Evolutionary conservation across 164 flowering plant genomes (phyloP), one percentile per base, ranked within the genome.

Genomic region (Aristolochia contorta): DNA sequence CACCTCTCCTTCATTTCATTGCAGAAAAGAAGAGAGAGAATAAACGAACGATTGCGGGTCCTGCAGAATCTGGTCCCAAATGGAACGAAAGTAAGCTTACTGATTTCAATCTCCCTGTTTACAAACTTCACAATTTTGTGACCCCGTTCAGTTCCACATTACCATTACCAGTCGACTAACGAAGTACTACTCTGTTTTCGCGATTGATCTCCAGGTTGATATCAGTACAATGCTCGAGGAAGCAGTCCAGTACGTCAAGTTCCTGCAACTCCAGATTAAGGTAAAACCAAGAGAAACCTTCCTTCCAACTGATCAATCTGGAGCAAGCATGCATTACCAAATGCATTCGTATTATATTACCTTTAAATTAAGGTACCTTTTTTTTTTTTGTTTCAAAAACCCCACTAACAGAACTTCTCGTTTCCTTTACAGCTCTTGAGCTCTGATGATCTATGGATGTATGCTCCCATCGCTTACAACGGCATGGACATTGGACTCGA

Each of bases 191-290:
- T 24, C 25, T 15, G 41, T 22, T 54, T 21, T 58, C 41, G 3
- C 51, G 16, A n/a, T 47, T 22, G 30, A 12, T 33, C 47, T 76
- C 49, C 75, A 85, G 92, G 97, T 91, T 53, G 99, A 90, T 59
- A 90, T 93, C 49, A 90, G 99, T 71, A 93, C 99, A 68, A 90
- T 93, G 99, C 90, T 93, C 14, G 99, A 93, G 81, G 99, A 93
- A 57, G 99, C 96, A 37, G 95, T 87, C 55, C 82, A 87, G 45
- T 93, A 93, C 70, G 98, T 93, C 23, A 93, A 93, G 79, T 90
- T 93, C 67, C 71, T 93, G 76, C 96, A 93, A 79, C 89, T 89
- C 54, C 98, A 89, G 70, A 93, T 93, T 67, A 89, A 87, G 97
- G 98, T 92, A 80, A 54, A 54, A 71, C 56, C 68, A 63, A 55